Evolutionary conservation across 2,329 filamentous ascomycete genomes (phyloP), one percentile per base, ranked within the genome.

Genomic region (Phaeosphaeria sp.): DNA sequence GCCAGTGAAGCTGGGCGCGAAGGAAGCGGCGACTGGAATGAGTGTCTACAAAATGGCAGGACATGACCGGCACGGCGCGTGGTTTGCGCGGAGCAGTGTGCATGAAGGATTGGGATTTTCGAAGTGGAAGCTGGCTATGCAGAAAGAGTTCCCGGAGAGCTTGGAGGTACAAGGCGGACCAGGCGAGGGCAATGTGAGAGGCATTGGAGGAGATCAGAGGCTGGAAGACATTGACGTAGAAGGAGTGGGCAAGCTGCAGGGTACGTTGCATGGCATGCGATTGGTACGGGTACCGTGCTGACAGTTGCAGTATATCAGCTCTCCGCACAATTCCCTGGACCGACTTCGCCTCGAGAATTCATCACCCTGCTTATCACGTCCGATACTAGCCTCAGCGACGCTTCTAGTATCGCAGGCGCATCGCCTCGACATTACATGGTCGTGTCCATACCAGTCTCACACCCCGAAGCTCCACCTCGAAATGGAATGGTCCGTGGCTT

Each of bases 301-400:
- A 66, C 46, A 27, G 36, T 4, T 2, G n/a, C 74, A 88, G 91
- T 97, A 4, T 96, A 91, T 70, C 89, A 94, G 71, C 84, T 97
- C 1, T 94, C 91, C 21, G 93, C 93, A 2, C 90, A 95, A 73
- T 97, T 97, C 67, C 93, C 93, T 0, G 92, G 92, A 0, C 94
- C 94, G 3, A 95, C 92, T 0, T 88, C 93, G 2, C 90, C 94
- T 0, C 83, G 94, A 76, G 94, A 97, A 72, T 97, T 97, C 75
- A 87, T 97, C 51, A 90, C 91, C 4, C 79, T 96, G 58, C 83
- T 95, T 44, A 78, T 96, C 43, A 91, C 88, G 21, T 91, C 89
- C 9, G 79, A 81, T 15, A 73, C 76, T 44, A 83, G 84, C 43
- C 80, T 85, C 43, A 80, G 79, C 43, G 78, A 82, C 1, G 78